Conservation (phyloP, 257 asterid species). For the Ehretia macrophylla region DNA sequence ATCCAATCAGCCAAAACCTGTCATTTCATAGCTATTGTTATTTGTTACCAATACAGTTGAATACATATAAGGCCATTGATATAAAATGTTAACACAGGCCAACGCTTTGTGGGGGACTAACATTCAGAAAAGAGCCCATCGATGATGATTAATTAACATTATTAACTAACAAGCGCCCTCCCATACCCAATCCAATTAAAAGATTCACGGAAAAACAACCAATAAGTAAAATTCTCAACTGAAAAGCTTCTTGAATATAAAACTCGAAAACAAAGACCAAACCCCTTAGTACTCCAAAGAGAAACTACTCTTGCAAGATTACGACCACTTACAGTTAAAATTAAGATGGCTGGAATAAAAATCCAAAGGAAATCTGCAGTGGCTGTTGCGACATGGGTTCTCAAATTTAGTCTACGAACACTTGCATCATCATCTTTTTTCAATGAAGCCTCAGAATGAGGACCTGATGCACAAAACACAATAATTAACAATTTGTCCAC, state of each 20-base stretch:
- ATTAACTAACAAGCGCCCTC: too few relatives aligned
- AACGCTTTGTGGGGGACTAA: too few relatives aligned
- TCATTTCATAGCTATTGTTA: conserved; percentile 17
- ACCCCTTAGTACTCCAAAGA: too few relatives aligned
- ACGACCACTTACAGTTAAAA: conserved; percentile 69
- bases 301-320: not conserved
- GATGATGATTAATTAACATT: too few relatives aligned
- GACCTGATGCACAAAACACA: conserved; percentile 27
- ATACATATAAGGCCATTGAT: not conserved
- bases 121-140: too few relatives aligned
- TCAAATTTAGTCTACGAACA: conserved; percentile 33
- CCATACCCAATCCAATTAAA: too few relatives aligned
- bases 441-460: conserved; percentile 13
- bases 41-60: not conserved
- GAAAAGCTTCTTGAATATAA: not conserved
- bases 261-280: not conserved
- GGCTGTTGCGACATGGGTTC: conserved; percentile 30
- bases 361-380: conserved; percentile 53
- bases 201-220: too few relatives aligned
- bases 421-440: conserved; percentile 54
- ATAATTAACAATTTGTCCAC: not conserved
- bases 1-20: conserved; percentile 85
- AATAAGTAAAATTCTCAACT: too few relatives aligned
- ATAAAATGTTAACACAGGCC: not conserved
- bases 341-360: conserved; percentile 49